Percentiles rank a stretch among this genome's conserved stretches.
phyloP scores from a whole-genome alignment of 208 protist species.

The Leishmania braziliensis region DNA sequence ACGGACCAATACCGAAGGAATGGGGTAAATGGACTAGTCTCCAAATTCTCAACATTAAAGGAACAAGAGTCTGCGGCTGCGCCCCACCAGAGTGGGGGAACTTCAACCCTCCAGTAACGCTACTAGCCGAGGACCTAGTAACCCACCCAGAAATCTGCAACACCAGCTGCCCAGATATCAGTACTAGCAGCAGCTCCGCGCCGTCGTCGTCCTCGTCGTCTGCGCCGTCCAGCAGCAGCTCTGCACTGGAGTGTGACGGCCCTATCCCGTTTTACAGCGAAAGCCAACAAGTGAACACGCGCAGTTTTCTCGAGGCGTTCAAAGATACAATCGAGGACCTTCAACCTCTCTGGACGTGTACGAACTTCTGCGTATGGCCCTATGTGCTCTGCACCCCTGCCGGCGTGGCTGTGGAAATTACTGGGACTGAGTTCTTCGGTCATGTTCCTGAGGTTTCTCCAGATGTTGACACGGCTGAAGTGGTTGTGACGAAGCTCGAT shows the following conservation, averaged over 20 bases:
- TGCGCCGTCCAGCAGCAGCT: too few species aligned
- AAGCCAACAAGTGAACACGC: conserved; percentile 2
- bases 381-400: conserved; percentile 1
- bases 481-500: conserved; percentile 6
- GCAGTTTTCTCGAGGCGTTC: conserved; percentile 8
- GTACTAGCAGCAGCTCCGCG: conserved; percentile 5
- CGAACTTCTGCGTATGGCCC: conserved; percentile 18
- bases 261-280: not conserved
- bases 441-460: not conserved
- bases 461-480: not conserved
- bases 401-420: conserved; percentile 11
- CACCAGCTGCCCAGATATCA: not conserved
- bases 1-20: not conserved
- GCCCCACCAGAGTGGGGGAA: not conserved
- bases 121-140: not conserved
- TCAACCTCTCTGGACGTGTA: not conserved
- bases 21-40: conserved; percentile 3
- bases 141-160: not conserved
- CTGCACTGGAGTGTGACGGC: not conserved
- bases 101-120: not conserved
- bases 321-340: not conserved
- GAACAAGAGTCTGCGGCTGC: not conserved
- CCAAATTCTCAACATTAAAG: not conserved
- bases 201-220: conserved; percentile 8
- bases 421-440: not conserved